Evolutionary conservation across 2,329 filamentous ascomycete species (phyloP), one percentile per base, ranked within the genome.

Genomic region (Spiromastix sp.): DNA sequence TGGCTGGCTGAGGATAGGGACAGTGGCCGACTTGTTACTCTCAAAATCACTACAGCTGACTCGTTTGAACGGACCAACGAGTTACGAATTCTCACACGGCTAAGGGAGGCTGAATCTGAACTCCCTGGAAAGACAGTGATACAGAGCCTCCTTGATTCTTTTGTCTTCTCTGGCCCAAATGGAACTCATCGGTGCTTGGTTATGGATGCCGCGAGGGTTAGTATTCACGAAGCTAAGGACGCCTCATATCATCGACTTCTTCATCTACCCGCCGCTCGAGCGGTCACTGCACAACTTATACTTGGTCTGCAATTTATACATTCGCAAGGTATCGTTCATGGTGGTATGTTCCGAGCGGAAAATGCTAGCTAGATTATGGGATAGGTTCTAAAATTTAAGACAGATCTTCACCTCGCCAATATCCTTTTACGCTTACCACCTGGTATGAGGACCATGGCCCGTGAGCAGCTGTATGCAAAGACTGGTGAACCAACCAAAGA

Each of bases 351-450:
- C 12, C 18, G n/a, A 12, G 13, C 17, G 27, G 26, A 13, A 21
- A 13, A 26, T 35, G 12, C 12, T n/a, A 15, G 18, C 13, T 22
- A 27, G 16, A 32, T 15, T 25, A 30, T 20, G 17, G 12, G 24
- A 30, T 31, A 11, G 16, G 26, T 28, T 22, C 36, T 33, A 29
- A 35, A 27, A 5, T 17, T 29, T 17, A 15, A 8, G 16, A 27
- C 33, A 37, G 50, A 51, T 36, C 36, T 55, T 36, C 45, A 49
- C 37, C 34, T 46, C 10, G 41, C 38, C 20, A 57, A 54, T 21
- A 42, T 53, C 21, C 42, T 53, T 18, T 39, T 54, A 8, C 39
- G 40, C 26, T 21, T 42, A 2, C 41, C 31, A 8, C 21, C 24
- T 21, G 32, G 42, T 15, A 48, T 51, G 19, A 31, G 51, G 28